Base-by-base conservation (phyloP, 768 basidiomycete species). In the Baorangia bicolor region DNA sequence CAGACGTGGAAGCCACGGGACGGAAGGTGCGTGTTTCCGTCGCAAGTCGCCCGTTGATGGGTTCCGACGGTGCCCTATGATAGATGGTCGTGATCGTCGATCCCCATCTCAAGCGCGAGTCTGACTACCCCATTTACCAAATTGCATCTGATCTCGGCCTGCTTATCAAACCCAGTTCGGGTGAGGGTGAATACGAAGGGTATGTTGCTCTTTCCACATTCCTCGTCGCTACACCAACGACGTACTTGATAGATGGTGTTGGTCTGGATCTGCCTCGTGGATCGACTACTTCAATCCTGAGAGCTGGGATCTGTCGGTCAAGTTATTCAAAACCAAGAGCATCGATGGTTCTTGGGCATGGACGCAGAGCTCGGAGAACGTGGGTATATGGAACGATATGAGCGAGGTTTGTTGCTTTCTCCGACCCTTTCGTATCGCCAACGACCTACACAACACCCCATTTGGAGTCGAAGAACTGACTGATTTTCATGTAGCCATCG, bases 341-440 rank as follows among this genome's bases (percentile, higher is more conserved):
- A 73, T 77, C 31, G 73, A 77, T 56, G 81, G 78, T 43, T 73
- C 78, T n/a, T 92, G 86, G 82, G 76, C 84, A 8, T 92, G 92
- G 88, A 82, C 78, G 0, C 74, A 90, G 59, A 90, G 94, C 61
- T 93, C 92, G 2, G 83, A 87, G 30, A 82, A 85, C 61, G 81
- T 98, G 14, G 88, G 87, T 69, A 94, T 98, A 62, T 99, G 97
- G 97, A 98, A 98, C 69, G 97, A 99, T 68, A 99, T 99, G 97
- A 98, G 98, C 62, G 97, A 98, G 83, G 93, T 93, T 48, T 9
- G 78, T 60, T 9, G 7, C 31, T 34, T 25, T 33, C n/a, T 27
- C 18, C 25, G n/a, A n/a, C n/a, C n/a, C n/a, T n/a, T n/a, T n/a
- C n/a, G n/a, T n/a, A n/a, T n/a, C n/a, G n/a, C n/a, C n/a, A n/a